Evolutionary conservation across 805 yeast species (phyloP), one percentile per base, ranked within the genome.

Genomic region (Geotrichum ghanense): DNA sequence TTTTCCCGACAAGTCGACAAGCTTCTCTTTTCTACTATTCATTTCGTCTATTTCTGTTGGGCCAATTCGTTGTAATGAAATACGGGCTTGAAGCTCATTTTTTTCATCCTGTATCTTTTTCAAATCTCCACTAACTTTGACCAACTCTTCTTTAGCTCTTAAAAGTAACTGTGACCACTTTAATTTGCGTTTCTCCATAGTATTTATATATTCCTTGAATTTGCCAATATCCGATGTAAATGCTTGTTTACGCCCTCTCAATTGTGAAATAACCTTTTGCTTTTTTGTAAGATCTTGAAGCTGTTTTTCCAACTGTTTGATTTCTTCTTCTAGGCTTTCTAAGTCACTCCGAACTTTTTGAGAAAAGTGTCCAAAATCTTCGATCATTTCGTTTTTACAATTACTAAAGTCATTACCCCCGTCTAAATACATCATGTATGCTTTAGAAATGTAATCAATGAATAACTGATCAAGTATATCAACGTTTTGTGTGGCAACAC

Each of bases 201-300:
- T 70, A 41, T 76, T 77, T 45, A 83, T 78, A 57, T 82, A 85
- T n/a, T 78, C 81, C 54, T 75, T 73, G 56, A 85, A 83, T 61
- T 83, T 82, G 40, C 67, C 66, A 39, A 82, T 69, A 61, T 87
- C 95, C 51, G 76, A 75, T 52, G 81, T 82, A 46, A 87, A 66
- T 1, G 86, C 83, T 50, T 69, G 70, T 3, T 77, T 62, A 58
- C 80, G 79, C 56, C 74, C 75, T 48, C 73, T 73, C 21, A 81
- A 74, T 20, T 72, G 65, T 43, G 72, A 73, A 27, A 79, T 65
- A 17, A 68, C 63, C 22, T 72, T 70, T 43, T 72, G 65, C 51
- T 76, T 75, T 3, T 64, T 63, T 35, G 69, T 60, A 1, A 78
- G 53, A 20, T 65, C 66, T 22, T 71, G 64, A 45, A 70, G 70